Percentiles rank a stretch among this genome's conserved stretches.
These are phyloP conservation scores for Sporothrix globosa DNA, from an alignment of 2,329 filamentous ascomycete genomes.

Conservation along the genomic window DNA sequence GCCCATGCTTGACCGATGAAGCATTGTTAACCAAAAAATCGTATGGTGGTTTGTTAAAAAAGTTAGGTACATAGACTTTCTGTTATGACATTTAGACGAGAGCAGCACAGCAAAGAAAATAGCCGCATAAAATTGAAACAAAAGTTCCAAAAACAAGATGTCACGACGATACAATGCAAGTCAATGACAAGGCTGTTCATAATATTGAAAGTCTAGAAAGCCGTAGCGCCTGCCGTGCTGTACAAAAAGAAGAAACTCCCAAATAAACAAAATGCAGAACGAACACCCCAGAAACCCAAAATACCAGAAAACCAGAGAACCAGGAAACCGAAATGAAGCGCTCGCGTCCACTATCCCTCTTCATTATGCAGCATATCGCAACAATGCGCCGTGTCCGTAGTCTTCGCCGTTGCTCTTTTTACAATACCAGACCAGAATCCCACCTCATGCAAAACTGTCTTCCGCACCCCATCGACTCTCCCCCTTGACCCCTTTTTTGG, in stretches of 20 bases:
- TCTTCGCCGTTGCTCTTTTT: neutral
- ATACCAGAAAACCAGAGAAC: neutral
- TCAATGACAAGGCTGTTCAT: neutral
- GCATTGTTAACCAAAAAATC: neutral
- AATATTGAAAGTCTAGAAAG: neutral
- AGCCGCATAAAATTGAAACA: neutral
- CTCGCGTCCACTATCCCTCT: slow-evolving; percentile 10
- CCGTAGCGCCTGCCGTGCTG: neutral
- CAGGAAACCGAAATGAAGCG: slow-evolving; percentile 10
- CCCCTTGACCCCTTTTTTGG: slow-evolving; percentile 1
- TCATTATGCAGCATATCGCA: slow-evolving; percentile 22
- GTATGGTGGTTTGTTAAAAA: neutral
- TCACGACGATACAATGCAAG: neutral
- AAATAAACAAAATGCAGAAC: neutral
- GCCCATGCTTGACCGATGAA: neutral
- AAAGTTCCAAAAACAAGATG: neutral
- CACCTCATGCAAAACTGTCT: slow-evolving; percentile 49
- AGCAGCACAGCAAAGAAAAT: neutral
- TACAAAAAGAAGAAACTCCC: neutral
- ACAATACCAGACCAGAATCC: too few relatives aligned
- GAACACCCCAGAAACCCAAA: neutral
- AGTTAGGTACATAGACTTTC: slow-evolving; percentile 5
- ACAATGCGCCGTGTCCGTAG: neutral
- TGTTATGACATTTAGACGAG: slow-evolving; percentile 11
- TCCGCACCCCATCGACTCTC: slow-evolving; percentile 33